Base-by-base conservation (phyloP, 2,329 filamentous ascomycete genomes). In the Lachnum nothofagi region DNA sequence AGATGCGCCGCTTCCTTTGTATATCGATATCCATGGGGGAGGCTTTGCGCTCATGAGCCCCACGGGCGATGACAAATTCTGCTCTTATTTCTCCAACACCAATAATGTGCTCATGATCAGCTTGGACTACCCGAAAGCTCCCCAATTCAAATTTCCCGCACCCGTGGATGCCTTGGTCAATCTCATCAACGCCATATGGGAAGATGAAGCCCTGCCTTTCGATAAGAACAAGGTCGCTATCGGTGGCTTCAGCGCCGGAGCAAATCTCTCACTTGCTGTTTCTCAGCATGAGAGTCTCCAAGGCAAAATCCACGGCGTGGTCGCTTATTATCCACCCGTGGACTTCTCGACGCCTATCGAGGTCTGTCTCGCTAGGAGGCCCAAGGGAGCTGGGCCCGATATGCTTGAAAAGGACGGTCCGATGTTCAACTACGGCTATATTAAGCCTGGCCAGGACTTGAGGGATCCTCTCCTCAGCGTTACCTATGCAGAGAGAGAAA, bases 1-100 rank as follows among this genome's bases (percentile, higher is more conserved):
- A 14, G 54, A 57, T 46, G 39, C 37, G 5, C 44, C 42, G 7
- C 44, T 60, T 5, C 74, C 75, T 0, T 65, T 72, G 1, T 67
- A 77, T 43, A 63, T 79, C 34, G 69, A 72, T 47, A 70, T 78
- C 54, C 77, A 80, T 55, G 76, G 76, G 46, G 75, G 76, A 44
- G 75, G 74, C 27, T 78, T 76, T 59, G 67, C 68, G 14, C 17
- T 78, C 33, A 69, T 71, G 60, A 58, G 65, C 10, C 69, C 74
- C 0, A 46, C 59, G 22, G 60, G 70, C 39, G 72, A 76, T 57
- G 73, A 78, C 60, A 55, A 54, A n/a, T 75, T 76, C 67, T 76
- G 72, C 63, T 63, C 62, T 29, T 51, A 58, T 43, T 75, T 76
- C 54, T 65, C 73, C 29, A 62, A 68, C 45, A 54, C 59, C 3